These are phyloP conservation scores for Aspergillus asperescens DNA, from an alignment of 495 filamentous ascomycete species.

Conservation along the genomic window DNA sequence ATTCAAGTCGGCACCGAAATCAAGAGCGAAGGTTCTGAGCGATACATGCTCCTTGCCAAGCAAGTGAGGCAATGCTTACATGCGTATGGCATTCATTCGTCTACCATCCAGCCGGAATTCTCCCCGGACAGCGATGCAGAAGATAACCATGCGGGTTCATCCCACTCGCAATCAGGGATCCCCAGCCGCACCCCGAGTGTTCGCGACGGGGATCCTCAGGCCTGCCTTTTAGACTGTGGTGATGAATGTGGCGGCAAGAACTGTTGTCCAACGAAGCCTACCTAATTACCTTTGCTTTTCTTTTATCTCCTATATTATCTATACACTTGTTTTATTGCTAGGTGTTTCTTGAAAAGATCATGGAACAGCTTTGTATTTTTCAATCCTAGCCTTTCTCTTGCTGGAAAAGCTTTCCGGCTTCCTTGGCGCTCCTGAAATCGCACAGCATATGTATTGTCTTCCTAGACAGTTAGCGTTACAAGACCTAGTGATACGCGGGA, in stretches of 20 bases:
- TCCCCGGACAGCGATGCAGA: slow-evolving; percentile 57
- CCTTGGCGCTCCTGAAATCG: background rate
- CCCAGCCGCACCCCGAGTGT: slow-evolving; percentile 47
- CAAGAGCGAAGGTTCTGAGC: slow-evolving; percentile 62
- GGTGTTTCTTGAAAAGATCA: slow-evolving; percentile 1
- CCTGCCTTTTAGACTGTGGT: slow-evolving; percentile 80
- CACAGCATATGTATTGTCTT: background rate
- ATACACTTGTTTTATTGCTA: slow-evolving; percentile 1
- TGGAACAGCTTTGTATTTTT: background rate
- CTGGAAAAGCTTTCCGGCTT: background rate
- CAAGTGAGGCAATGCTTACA: slow-evolving; percentile 81
- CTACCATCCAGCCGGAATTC: slow-evolving; percentile 96
- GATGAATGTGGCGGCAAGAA: slow-evolving; percentile 69
- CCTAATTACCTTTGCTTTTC: slow-evolving; percentile 11
- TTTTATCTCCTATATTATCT: background rate
- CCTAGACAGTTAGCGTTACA: background rate
- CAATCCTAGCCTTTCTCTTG: background rate
- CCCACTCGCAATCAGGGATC: slow-evolving; percentile 25
- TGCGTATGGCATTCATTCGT: slow-evolving; percentile 94
- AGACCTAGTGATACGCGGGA: background rate
- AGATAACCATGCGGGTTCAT: slow-evolving; percentile 28
- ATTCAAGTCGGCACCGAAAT: slow-evolving; percentile 78
- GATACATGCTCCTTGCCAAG: slow-evolving; percentile 84
- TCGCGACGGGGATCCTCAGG: slow-evolving; percentile 47
- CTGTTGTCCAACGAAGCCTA: slow-evolving; percentile 60